These are phyloP conservation scores for Malassezia caprae DNA, from an alignment of 1,284 basidiomycete species.

Conservation along the genomic window DNA sequence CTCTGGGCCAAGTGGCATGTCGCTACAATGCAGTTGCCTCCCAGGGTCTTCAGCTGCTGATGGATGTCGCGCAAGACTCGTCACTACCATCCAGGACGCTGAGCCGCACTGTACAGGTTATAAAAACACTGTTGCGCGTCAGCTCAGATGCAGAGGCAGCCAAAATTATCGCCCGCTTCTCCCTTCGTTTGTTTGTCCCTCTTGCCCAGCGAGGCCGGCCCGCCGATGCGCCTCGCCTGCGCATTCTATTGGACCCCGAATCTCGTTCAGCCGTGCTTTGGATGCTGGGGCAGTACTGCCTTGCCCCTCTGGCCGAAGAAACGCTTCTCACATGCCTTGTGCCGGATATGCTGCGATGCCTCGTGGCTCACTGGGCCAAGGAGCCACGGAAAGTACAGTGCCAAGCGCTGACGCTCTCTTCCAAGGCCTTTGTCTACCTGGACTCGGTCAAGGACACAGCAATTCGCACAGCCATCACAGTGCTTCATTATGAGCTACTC, in stretches of 20 bases:
- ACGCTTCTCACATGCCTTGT: slow-evolving; percentile 34
- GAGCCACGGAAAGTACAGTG: slow-evolving; percentile 28
- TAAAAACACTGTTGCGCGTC: slow-evolving; percentile 1
- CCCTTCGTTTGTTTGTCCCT: slow-evolving; percentile 26
- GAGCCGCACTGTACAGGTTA: slow-evolving; percentile 9
- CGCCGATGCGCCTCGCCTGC: neutral
- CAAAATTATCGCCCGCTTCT: slow-evolving; percentile 25
- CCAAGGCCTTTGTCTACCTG: slow-evolving; percentile 29
- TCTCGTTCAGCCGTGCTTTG: slow-evolving; percentile 27
- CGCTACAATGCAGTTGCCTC: neutral
- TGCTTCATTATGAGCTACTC: slow-evolving; percentile 23
- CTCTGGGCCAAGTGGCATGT: slow-evolving; percentile 23
- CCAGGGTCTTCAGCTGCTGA: slow-evolving; percentile 5
- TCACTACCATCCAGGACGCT: neutral
- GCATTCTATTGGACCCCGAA: slow-evolving; percentile 10
- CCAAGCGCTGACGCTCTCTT: slow-evolving; percentile 33
- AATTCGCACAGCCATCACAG: slow-evolving; percentile 9
- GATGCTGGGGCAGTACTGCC: slow-evolving; percentile 40
- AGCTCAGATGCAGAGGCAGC: neutral
- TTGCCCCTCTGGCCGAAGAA: neutral
- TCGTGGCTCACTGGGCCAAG: slow-evolving; percentile 34
- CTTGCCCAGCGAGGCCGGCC: neutral
- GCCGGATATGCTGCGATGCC: slow-evolving; percentile 38
- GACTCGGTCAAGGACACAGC: slow-evolving; percentile 2
- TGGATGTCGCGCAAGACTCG: slow-evolving; percentile 7